Evolutionary conservation across 306 rosid species (phyloP), one percentile per base, ranked within the genome.

Genomic region (Dryas alaskensis): DNA sequence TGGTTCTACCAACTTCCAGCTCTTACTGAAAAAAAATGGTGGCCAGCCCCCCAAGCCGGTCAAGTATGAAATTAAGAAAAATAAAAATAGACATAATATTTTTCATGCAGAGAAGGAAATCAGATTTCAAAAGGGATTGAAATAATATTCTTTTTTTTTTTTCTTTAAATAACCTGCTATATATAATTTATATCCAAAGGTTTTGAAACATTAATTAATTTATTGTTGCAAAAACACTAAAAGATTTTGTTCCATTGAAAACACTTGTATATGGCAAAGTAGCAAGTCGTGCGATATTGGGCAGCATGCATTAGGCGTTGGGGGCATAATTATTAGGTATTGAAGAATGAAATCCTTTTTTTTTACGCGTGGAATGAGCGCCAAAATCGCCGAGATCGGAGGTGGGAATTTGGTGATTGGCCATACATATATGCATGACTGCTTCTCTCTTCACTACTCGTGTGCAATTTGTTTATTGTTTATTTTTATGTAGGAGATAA

Each of bases 101-200:
- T 74, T 67, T 43, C 78, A 65, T 25, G 72, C 46, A 64, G 49
- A 43, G 5, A 74, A 42, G 19, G 42, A 52, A 64, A 74, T 25
- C 47, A 7, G 72, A 74, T 14, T 74, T 52, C 44, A 11, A 52
- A 73, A 62, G 58, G 67, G 59, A 27, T 25, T 22, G 46, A 31
- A 3, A 31, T 9, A 7, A 2, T 27, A n/a, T 67, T 27, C 5
- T 40, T 27, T 17, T 10, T 54, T 6, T n/a, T 54, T 52, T 69
- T 31, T 31, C 37, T 31, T 31, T 31, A 31, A 31, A 31, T 31
- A 31, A 31, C 37, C 2, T 31, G 37, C 37, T 31, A 31, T 31
- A 31, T 31, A 31, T 31, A 31, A 22, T 22, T 22, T 31, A 31
- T 31, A 31, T 31, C 37, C 37, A 31, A 31, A 31, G 37, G 37